Evolutionary conservation across 2,329 filamentous ascomycete genomes (phyloP).

Genomic region (Cladosporium colombiae): DNA sequence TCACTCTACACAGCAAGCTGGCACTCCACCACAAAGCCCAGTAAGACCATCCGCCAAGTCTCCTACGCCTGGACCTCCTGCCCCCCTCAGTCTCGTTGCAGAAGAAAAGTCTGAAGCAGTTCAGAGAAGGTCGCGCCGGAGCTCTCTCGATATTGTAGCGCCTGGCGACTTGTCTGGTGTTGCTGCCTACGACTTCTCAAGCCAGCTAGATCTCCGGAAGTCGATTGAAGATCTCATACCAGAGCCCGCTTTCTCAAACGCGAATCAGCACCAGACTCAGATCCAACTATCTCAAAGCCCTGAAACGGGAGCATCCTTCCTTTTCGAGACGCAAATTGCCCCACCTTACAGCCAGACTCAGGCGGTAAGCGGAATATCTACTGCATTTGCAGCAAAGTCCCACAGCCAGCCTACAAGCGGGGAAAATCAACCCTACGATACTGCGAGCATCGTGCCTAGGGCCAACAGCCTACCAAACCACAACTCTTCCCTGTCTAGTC

Average conservation of each 20-base stretch:
- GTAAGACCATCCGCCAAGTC: not conserved
- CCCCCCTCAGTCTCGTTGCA: not conserved
- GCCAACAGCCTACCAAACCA: not conserved
- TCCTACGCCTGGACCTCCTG: not conserved
- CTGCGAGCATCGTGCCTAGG: not conserved
- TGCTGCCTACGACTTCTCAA: not conserved
- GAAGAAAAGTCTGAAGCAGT: not conserved
- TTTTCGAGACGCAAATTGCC: conserved; percentile 30
- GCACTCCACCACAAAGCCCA: not conserved
- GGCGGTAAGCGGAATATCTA: too few relatives aligned
- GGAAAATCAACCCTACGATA: not conserved
- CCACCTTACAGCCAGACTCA: not conserved
- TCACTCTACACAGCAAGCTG: not conserved
- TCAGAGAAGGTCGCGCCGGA: not conserved
- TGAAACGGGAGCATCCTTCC: conserved; percentile 21
- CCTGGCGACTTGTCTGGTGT: not conserved
- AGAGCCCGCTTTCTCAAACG: not conserved
- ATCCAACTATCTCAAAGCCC: not conserved
- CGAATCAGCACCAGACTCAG: not conserved
- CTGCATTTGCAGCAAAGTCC: not conserved
- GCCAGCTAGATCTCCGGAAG: not conserved
- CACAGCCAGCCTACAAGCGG: not conserved
- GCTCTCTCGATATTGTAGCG: not conserved
- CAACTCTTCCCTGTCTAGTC: not conserved
- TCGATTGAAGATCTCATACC: not conserved